These are phyloP conservation scores for Gossypium raimondii DNA, from an alignment of 345 rosid genomes.

Conservation along the genomic window DNA sequence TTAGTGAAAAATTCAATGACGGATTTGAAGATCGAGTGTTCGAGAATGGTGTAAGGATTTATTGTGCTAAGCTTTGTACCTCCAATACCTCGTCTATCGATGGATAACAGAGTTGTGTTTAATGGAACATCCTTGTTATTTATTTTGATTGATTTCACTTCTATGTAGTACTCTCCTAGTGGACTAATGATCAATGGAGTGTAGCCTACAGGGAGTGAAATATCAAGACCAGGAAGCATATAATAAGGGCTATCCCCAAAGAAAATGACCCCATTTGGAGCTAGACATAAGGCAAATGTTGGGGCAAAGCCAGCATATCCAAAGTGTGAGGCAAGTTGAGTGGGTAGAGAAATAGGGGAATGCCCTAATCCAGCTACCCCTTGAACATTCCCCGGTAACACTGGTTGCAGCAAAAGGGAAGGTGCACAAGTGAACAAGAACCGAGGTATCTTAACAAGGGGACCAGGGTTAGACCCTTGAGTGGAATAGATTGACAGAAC, in stretches of 20 bases:
- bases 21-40: conserved; percentile 25
- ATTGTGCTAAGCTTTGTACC: conserved; percentile 28
- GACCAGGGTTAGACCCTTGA: conserved; percentile 18
- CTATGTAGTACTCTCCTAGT: conserved; percentile 27
- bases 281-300: conserved; percentile 33
- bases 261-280: conserved; percentile 18
- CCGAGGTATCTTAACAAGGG: conserved; percentile 6
- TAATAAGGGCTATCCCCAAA: conserved; percentile 28
- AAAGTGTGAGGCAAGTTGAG: conserved; percentile 29
- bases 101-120: conserved; percentile 1
- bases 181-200: conserved; percentile 26
- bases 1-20: conserved; percentile 15
- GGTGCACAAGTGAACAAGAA: conserved; percentile 34
- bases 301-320: conserved; percentile 19
- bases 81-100: neutral
- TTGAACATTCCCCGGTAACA: conserved; percentile 23
- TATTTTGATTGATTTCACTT: conserved; percentile 18
- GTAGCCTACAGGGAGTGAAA: conserved; percentile 12
- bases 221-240: conserved; percentile 15
- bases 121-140: conserved; percentile 17
- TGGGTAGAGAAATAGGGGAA: conserved; percentile 26
- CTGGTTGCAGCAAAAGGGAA: conserved; percentile 13
- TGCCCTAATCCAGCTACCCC: conserved; percentile 28
- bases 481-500: conserved; percentile 26
- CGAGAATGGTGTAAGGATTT: conserved; percentile 21